These are phyloP conservation scores for Zizania latifolia DNA, from an alignment of 176 grass and related monocot genomes.

Conservation along the genomic window DNA sequence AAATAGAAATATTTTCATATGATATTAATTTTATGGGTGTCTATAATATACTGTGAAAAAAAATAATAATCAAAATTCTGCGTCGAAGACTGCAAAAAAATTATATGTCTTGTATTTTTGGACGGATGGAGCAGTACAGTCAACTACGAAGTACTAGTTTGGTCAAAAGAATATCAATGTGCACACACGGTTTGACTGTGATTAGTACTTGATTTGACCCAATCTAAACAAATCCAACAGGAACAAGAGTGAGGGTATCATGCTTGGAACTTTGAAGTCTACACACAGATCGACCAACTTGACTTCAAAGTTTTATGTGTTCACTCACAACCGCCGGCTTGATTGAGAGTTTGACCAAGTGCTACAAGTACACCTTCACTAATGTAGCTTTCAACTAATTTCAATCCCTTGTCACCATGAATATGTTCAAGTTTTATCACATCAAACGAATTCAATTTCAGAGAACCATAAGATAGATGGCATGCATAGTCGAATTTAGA, in stretches of 20 bases:
- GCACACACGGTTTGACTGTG: neutral
- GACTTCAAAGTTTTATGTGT: neutral
- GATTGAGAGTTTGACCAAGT: neutral
- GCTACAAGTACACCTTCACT: neutral
- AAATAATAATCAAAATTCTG: too few species aligned
- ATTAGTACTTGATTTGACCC: neutral
- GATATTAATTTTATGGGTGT: too few species aligned
- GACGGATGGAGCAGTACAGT: too few species aligned
- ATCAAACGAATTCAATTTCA: neutral
- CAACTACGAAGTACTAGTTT: neutral
- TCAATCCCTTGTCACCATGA: neutral
- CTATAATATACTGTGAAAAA: too few species aligned
- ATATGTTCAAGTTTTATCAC: neutral
- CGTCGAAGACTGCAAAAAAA: too few species aligned
- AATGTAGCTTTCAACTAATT: too few species aligned
- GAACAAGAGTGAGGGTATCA: too few species aligned
- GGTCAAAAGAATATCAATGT: neutral
- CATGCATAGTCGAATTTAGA: too few species aligned
- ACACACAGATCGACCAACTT: neutral
- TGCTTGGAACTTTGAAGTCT: neutral
- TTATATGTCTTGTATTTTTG: too few species aligned
- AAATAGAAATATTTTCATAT: too few species aligned
- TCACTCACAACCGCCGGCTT: neutral
- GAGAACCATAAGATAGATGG: neutral
- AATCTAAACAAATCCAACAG: neutral